Evolutionary conservation across 2,329 filamentous ascomycete species (phyloP), one percentile per base, ranked within the genome.

Genomic region (Akanthomyces muscarius): DNA sequence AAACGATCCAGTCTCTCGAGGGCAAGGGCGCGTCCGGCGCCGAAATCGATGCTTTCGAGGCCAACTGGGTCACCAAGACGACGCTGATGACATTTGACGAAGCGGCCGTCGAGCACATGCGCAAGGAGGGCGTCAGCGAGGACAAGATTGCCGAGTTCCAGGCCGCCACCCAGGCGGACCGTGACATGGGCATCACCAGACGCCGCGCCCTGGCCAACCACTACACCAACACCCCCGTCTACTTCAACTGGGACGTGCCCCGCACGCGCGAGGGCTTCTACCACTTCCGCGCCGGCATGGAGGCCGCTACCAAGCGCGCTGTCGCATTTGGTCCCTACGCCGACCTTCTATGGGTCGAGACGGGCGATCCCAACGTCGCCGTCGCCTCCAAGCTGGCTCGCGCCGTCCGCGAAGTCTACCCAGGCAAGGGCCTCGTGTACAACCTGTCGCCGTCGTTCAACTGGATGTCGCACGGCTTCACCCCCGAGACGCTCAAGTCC

Each of bases 381-480:
- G 90, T 96, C 41, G 92, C 91, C 0, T 80, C 84, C 4, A 81
- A 83, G 57, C 92, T 99, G 58, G 91, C 90, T 14, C 83, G 84
- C 13, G 85, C 92, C 52, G 95, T 99, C 65, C 86, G 90, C 61
- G 77, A 80, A 0, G 80, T 78, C 4, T 81, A 86, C 70, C 91
- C 92, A 0, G 87, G 86, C 65, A 98, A 98, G 83, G 90, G 91
- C 42, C 84, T 99, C 28, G 94, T 98, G 0, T 99, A 99, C 80
- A 99, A 99, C 78, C 84, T 99, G 1, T 93, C 89, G 5, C 95
- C 95, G 1, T 96, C 91, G 10, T 99, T 99, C 84, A 98, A 99
- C 82, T 99, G 95, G 95, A 95, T 96, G 86, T 87, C 87, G 13
- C 93, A 98, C 73, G 95, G 94, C 36, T 99, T 98, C 77, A 89